Percentiles rank a stretch among this genome's conserved stretches.
Conservation (phyloP, 2,329 filamentous ascomycete genomes). For the Calcarisporium arbuscula region DNA sequence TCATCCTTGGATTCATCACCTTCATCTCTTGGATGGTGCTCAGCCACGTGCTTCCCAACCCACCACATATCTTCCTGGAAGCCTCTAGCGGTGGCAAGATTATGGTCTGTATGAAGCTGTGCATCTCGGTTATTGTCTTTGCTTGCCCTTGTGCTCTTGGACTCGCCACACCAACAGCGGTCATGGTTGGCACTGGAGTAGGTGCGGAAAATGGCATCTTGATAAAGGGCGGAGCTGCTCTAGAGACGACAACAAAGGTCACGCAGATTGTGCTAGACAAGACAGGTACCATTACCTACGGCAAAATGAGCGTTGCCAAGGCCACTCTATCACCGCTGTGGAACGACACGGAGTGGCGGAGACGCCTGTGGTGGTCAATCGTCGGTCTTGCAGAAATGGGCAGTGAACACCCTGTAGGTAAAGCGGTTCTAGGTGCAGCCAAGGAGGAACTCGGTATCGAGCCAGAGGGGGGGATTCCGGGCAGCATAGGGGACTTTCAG, state of each 20-base stretch:
- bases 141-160: constrained; percentile 97
- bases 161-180: constrained; percentile 88
- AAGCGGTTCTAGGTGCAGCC: constrained; percentile 71
- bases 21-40: constrained; percentile 93
- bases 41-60: constrained; percentile 74
- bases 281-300: constrained; percentile 89
- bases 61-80: constrained; percentile 81
- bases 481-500: constrained; percentile 78
- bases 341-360: constrained; percentile 61
- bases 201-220: constrained; percentile 93
- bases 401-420: constrained; percentile 94
- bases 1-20: constrained; percentile 74
- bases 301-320: constrained; percentile 87
- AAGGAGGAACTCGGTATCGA: constrained; percentile 69
- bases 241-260: constrained; percentile 86
- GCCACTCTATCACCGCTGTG: constrained; percentile 61
- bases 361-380: constrained; percentile 87
- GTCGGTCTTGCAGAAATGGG: constrained; percentile 93
- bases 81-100: constrained; percentile 80
- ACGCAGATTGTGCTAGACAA: constrained; percentile 91
- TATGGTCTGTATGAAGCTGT: constrained; percentile 95
- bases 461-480: constrained; percentile 68
- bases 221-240: constrained; percentile 90
- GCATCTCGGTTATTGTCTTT: constrained; percentile 97
- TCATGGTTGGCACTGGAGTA: constrained; percentile 98